phyloP scores from a whole-genome alignment of 208 protist species.

The Trypanosoma boissoni region DNA sequence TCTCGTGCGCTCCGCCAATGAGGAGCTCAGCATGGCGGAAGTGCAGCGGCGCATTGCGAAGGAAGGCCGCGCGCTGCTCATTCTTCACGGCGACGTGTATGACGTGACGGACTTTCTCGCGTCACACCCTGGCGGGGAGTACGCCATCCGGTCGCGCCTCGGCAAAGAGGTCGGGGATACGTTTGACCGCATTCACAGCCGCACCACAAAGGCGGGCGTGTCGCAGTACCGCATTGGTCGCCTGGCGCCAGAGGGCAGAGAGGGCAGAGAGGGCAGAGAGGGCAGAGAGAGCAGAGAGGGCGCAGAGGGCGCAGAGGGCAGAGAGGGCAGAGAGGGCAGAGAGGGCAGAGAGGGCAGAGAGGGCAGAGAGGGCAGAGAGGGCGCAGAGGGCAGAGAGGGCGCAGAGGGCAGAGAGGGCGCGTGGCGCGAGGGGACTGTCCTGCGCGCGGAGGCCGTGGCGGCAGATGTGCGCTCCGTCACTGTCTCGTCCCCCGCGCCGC shows the following conservation, averaged over 20 bases:
- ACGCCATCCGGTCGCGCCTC: not conserved
- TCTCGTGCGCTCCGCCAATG: not conserved
- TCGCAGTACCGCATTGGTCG: conserved; percentile 44
- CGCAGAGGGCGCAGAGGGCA: not conserved
- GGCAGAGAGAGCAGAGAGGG: not conserved
- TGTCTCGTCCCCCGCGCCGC: conserved; percentile 33
- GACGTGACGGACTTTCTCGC: conserved; percentile 45
- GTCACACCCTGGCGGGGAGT: conserved; percentile 49
- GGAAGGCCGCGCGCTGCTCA: conserved; percentile 31
- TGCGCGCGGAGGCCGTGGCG: conserved; percentile 27
- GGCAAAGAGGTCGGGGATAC: conserved; percentile 51
- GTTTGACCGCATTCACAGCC: conserved; percentile 69
- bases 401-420: no score
- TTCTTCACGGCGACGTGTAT: conserved; percentile 57
- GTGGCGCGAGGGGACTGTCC: conserved; percentile 23
- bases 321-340: not conserved
- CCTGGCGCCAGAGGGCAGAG: not conserved
- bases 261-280: not conserved
- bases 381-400: not conserved
- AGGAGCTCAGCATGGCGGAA: conserved; percentile 19
- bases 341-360: not conserved
- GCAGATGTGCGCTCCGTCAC: conserved; percentile 37
- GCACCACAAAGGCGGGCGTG: conserved; percentile 31
- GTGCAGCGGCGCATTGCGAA: conserved; percentile 22
- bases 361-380: not conserved